A percentile compares a stretch with the other conserved stretches of the same genome.
phyloP scores from a whole-genome alignment of 31 red algal species.

The Odonthalia washingtoniensis region DNA sequence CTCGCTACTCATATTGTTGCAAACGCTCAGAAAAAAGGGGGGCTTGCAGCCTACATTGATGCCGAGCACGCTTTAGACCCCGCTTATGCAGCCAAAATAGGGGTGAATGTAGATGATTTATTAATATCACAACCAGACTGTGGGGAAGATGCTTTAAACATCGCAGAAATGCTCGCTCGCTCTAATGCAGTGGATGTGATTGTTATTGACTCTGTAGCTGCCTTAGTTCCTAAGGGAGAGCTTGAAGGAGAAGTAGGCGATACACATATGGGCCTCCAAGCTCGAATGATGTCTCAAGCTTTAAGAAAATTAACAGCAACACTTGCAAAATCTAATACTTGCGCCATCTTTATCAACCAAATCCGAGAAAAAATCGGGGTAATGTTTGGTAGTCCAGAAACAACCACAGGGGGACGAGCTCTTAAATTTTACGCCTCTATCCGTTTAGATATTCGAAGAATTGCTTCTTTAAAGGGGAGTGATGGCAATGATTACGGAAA shows the following conservation, averaged over 20 bases:
- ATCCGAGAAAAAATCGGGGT: slow-evolving; percentile 77
- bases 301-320: slow-evolving; percentile 70
- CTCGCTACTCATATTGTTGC: background rate
- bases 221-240: slow-evolving; percentile 60
- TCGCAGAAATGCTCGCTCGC: slow-evolving; percentile 71
- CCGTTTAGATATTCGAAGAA: slow-evolving; percentile 80
- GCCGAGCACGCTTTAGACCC: slow-evolving; percentile 79
- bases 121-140: slow-evolving; percentile 75
- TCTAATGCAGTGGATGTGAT: slow-evolving; percentile 76
- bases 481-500: slow-evolving; percentile 52
- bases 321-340: slow-evolving; percentile 52
- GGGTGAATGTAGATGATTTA: slow-evolving; percentile 61
- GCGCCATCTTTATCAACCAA: slow-evolving; percentile 78
- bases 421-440: slow-evolving; percentile 80
- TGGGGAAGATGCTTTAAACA: slow-evolving; percentile 73
- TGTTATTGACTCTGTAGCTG: slow-evolving; percentile 78
- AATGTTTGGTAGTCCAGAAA: slow-evolving; percentile 78
- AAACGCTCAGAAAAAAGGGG: slow-evolving; percentile 33
- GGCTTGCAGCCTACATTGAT: slow-evolving; percentile 71
- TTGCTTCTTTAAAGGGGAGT: slow-evolving; percentile 64
- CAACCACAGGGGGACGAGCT: slow-evolving; percentile 73
- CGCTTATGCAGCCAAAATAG: slow-evolving; percentile 57
- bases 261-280: slow-evolving; percentile 64
- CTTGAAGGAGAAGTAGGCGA: slow-evolving; percentile 82
- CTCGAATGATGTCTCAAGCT: slow-evolving; percentile 74